Conservation (phyloP, 2,329 filamentous ascomycete genomes). For the Blumeria hordei region DNA sequence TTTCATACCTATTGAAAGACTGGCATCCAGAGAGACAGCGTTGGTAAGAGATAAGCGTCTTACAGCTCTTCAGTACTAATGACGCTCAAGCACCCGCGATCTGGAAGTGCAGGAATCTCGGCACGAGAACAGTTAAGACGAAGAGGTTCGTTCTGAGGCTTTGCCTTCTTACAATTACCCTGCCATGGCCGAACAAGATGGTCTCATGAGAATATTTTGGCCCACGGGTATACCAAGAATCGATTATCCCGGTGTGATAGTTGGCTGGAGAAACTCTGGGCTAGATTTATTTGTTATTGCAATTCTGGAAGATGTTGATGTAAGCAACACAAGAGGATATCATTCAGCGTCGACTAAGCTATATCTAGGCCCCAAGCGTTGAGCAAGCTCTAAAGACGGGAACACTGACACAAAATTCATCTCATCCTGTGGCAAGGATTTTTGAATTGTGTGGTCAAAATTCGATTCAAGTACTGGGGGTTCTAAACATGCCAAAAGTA, state of each 20-base stretch:
- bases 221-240: conserved; percentile 60
- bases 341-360: conserved; percentile 9
- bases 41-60: conserved; percentile 32
- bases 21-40: conserved; percentile 58
- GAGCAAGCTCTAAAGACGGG: conserved; percentile 70
- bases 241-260: conserved; percentile 56
- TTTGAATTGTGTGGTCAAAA: conserved; percentile 64
- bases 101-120: conserved; percentile 58
- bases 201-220: conserved; percentile 96
- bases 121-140: conserved; percentile 86
- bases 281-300: conserved; percentile 78
- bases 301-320: conserved; percentile 75
- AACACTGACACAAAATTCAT: conserved; percentile 60
- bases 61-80: conserved; percentile 3
- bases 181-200: conserved; percentile 54
- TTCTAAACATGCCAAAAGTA: conserved; percentile 39
- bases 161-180: conserved; percentile 18
- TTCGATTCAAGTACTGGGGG: conserved; percentile 65
- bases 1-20: conserved; percentile 58
- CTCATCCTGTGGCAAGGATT: conserved; percentile 57
- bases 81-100: conserved; percentile 49
- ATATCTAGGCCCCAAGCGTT: conserved; percentile 32
- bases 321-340: conserved; percentile 19
- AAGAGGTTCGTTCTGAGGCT: conserved; percentile 52
- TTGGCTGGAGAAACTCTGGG: conserved; percentile 87